Base-by-base conservation (phyloP, 345 rosid species). In the Populus simonii region DNA sequence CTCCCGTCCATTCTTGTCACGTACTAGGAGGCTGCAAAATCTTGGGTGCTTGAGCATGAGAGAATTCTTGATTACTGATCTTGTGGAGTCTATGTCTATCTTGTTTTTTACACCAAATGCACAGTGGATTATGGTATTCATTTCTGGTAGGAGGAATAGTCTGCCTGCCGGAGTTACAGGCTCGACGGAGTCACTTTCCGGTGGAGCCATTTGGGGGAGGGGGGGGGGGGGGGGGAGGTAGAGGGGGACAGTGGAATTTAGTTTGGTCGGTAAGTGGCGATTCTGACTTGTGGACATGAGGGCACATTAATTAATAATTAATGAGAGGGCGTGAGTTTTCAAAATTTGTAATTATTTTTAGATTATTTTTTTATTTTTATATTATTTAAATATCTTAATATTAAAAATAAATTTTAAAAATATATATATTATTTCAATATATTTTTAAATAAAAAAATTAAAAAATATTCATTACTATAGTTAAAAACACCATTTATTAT, bases 81-180 rank as follows among this genome's bases (percentile, higher is more conserved):
- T 89, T 1, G 79, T 18, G 67, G 80, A 73, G 57, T 84, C 81
- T 2, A 85, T 20, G 69, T 86, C 84, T 0, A 82, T 15, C 11
- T 75, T 81, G 74, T 83, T 8, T 55, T 78, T 66, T n/a, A 79
- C 39, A 8, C 90, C 90, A 38, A 87, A 15, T 27, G 75, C 82
- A 36, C 89, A 82, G 87, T 89, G 87, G 89, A 89, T 87, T 45
- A 91, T 72, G 3, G 86, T 81, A 85, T 79, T 65, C 80, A 83
- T 49, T 12, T 81, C 84, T 3, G 90, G 87, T 80, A 70, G 88
- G 72, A 89, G 82, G 76, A 91, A 87, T 25, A 89, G 76, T 17
- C 95, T 77, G 29, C 92, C 93, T 5, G 82, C 82, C 3, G 90
- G 95, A 9, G 92, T 85, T 39, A 89, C 45, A 1, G 92, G 91